phyloP scores from a whole-genome alignment of 768 basidiomycete species.

The Psilocybe subaeruginosa region DNA sequence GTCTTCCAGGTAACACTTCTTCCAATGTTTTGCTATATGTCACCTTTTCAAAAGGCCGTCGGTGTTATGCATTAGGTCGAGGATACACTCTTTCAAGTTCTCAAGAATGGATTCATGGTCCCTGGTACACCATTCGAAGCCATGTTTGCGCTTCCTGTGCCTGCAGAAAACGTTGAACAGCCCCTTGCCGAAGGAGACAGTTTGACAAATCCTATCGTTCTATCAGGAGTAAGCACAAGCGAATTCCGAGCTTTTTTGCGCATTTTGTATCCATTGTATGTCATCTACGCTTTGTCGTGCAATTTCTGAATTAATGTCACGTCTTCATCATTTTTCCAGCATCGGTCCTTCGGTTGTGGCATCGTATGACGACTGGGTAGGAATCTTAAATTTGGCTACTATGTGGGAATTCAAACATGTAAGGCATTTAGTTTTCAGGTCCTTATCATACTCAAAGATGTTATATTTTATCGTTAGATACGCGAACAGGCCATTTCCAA shows the following conservation, averaged over 20 bases:
- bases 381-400: slow-evolving; percentile 5
- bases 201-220: slow-evolving; percentile 1
- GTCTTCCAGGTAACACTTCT: slow-evolving; percentile 6
- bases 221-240: not conserved
- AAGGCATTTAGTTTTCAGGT: not conserved
- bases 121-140: slow-evolving; percentile 8
- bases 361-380: slow-evolving; percentile 10
- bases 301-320: not conserved
- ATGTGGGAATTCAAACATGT: slow-evolving; percentile 13
- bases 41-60: not conserved
- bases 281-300: not conserved
- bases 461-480: not conserved
- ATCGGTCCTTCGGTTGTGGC: not conserved
- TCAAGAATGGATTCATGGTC: slow-evolving; percentile 10
- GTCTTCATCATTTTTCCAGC: not conserved
- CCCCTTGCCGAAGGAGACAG: not conserved
- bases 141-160: slow-evolving; percentile 6
- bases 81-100: slow-evolving; percentile 8
- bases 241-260: slow-evolving; percentile 8
- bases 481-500: slow-evolving; percentile 1
- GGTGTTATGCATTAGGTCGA: not conserved
- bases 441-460: not conserved
- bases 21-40: not conserved
- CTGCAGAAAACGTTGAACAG: not conserved
- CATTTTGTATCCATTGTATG: slow-evolving; percentile 10